A percentile compares a stretch with the other conserved stretches of the same genome.
Evolutionary conservation across 345 rosid genomes (phyloP).

Genomic region (Microcos paniculata): DNA sequence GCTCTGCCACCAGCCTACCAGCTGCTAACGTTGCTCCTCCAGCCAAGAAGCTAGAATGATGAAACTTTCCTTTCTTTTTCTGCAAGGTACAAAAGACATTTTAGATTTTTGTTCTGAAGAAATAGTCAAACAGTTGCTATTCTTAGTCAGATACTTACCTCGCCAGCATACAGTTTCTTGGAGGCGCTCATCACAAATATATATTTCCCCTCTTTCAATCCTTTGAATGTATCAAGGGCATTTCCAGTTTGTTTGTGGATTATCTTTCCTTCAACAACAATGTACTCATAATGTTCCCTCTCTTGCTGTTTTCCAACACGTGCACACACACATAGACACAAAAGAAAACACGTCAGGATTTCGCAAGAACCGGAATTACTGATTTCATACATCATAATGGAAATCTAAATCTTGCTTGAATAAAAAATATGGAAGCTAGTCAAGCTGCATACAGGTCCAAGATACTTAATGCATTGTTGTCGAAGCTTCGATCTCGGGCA

Average conservation of each 20-base stretch:
- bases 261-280: constrained; percentile 59
- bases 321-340: not conserved
- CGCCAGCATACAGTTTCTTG: constrained; percentile 69
- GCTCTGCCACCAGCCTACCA: constrained; percentile 69
- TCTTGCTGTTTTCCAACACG: constrained; percentile 61
- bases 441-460: constrained; percentile 96
- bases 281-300: constrained; percentile 74
- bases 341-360: not conserved
- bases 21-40: constrained; percentile 94
- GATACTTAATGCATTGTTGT: constrained; percentile 79
- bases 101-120: not conserved
- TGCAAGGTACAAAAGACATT: constrained; percentile 25
- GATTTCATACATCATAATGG: not conserved
- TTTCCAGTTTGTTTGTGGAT: constrained; percentile 56
- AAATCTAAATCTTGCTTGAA: not conserved
- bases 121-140: not conserved
- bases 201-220: constrained; percentile 54
- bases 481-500: constrained; percentile 69
- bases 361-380: constrained; percentile 1
- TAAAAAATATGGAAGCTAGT: not conserved
- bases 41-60: constrained; percentile 95
- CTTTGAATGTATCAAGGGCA: constrained; percentile 52
- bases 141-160: constrained; percentile 42
- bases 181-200: constrained; percentile 89
- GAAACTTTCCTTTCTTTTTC: constrained; percentile 93